Evolutionary conservation across 495 filamentous ascomycete species (phyloP).

Genomic region (Letharia columbiana): DNA sequence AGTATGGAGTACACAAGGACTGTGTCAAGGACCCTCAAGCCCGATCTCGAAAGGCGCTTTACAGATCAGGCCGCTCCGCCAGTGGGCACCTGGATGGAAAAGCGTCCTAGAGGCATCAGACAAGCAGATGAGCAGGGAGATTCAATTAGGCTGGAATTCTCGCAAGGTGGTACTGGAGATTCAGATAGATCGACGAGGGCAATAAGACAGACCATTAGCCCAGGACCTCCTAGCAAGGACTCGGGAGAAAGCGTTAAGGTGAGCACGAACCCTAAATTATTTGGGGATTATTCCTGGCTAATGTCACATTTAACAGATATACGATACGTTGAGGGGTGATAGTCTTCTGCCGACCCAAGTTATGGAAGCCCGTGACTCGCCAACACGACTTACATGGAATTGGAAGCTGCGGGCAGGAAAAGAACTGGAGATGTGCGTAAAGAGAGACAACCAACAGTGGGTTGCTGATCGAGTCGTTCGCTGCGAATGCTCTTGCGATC

Average conservation of each 20-base stretch:
- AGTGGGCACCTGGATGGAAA: background rate
- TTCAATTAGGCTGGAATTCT: background rate
- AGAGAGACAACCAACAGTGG: slow-evolving; percentile 9
- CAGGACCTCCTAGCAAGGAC: background rate
- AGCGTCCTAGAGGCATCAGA: background rate
- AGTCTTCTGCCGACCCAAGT: slow-evolving; percentile 3
- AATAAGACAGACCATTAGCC: background rate
- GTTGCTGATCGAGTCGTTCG: slow-evolving; percentile 21
- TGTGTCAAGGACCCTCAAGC: slow-evolving; percentile 1
- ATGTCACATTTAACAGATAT: background rate
- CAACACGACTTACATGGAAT: slow-evolving; percentile 9
- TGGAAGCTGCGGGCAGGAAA: slow-evolving; percentile 21
- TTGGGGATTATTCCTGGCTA: background rate
- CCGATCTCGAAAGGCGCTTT: background rate
- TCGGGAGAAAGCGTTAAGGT: background rate
- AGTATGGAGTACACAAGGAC: background rate
- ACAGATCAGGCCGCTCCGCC: background rate
- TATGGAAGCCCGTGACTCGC: background rate
- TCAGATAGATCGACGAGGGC: background rate
- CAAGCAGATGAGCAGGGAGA: background rate
- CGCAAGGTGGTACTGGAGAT: background rate
- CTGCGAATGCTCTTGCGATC: slow-evolving; percentile 38
- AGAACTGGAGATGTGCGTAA: slow-evolving; percentile 14
- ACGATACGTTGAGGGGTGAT: background rate
- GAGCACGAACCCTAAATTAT: background rate